Evolutionary conservation across 2,329 filamentous ascomycete species (phyloP).

Genomic region (Phialophora expanda): DNA sequence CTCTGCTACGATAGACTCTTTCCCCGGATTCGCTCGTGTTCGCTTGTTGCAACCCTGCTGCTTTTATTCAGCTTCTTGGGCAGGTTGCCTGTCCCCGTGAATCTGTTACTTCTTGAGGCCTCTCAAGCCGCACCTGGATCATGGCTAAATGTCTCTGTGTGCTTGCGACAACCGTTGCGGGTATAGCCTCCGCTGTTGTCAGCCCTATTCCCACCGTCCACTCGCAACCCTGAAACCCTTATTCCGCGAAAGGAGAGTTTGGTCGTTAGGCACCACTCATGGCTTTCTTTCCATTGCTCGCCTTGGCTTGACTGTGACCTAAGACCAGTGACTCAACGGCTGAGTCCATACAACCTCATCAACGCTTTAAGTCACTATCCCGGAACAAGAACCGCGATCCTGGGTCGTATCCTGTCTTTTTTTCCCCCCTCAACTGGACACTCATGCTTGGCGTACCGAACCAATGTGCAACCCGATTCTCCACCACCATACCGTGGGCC

Average conservation of each 20-base stretch:
- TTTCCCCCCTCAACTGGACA: neutral
- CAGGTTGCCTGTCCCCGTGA: neutral
- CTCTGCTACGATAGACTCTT: neutral
- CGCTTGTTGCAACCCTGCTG: slow-evolving; percentile 4
- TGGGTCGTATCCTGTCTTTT: neutral
- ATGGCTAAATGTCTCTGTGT: neutral
- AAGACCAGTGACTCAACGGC: neutral
- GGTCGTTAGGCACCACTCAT: too few species aligned
- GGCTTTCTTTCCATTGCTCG: neutral
- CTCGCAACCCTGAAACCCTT: neutral
- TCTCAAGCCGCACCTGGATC: neutral
- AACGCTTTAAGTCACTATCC: neutral
- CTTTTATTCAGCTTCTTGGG: neutral
- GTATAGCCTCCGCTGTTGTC: slow-evolving; percentile 3
- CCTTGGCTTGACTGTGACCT: neutral
- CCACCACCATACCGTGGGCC: neutral
- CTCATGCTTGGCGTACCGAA: neutral
- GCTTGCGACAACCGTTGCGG: slow-evolving; percentile 4
- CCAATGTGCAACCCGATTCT: neutral
- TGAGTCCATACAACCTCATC: neutral
- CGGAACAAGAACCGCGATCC: neutral
- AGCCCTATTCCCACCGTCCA: slow-evolving; percentile 5
- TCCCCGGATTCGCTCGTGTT: slow-evolving; percentile 8
- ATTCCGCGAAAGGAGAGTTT: too few species aligned
- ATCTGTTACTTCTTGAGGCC: neutral